Percentiles rank a stretch among this genome's conserved stretches.
Conservation (phyloP, 768 basidiomycete genomes). For the Podaxis sp. region DNA sequence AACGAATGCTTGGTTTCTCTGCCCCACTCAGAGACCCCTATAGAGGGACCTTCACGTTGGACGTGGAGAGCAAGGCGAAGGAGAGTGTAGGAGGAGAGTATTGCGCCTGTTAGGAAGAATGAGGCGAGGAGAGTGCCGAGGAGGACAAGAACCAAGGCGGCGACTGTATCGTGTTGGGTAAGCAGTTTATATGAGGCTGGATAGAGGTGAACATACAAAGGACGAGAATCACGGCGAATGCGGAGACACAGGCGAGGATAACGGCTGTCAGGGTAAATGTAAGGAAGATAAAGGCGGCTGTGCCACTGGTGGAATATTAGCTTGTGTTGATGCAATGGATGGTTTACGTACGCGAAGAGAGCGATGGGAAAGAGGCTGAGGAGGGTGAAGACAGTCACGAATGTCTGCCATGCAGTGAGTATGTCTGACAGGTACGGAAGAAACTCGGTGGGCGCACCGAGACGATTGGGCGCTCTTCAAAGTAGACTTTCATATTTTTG, state of each 20-base stretch:
- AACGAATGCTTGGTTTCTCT: slow-evolving; percentile 1
- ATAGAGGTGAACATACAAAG: not conserved
- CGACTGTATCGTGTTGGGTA: not conserved
- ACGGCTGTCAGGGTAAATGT: slow-evolving; percentile 3
- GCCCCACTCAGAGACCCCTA: slow-evolving; percentile 7
- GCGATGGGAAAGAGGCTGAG: slow-evolving; percentile 11
- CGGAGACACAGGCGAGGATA: not conserved
- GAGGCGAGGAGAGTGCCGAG: slow-evolving; percentile 7
- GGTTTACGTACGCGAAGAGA: slow-evolving; percentile 1
- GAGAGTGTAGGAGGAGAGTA: slow-evolving; percentile 7
- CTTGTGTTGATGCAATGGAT: too few relatives aligned
- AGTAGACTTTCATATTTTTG: slow-evolving; percentile 5
- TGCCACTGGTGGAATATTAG: slow-evolving; percentile 2
- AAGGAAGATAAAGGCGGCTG: not conserved
- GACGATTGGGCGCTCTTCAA: slow-evolving; percentile 9
- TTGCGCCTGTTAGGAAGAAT: slow-evolving; percentile 11
- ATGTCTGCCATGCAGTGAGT: slow-evolving; percentile 1
- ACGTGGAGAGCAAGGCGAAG: slow-evolving; percentile 9
- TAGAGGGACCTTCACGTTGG: slow-evolving; percentile 9
- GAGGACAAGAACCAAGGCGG: not conserved
- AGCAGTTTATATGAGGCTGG: not conserved
- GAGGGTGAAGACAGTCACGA: slow-evolving; percentile 11
- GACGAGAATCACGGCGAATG: not conserved
- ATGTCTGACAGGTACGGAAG: not conserved
- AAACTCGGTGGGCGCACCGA: slow-evolving; percentile 1